These are phyloP conservation scores for Trichophyton rubrum DNA, from an alignment of 2,329 filamentous ascomycete genomes.

Conservation along the genomic window DNA sequence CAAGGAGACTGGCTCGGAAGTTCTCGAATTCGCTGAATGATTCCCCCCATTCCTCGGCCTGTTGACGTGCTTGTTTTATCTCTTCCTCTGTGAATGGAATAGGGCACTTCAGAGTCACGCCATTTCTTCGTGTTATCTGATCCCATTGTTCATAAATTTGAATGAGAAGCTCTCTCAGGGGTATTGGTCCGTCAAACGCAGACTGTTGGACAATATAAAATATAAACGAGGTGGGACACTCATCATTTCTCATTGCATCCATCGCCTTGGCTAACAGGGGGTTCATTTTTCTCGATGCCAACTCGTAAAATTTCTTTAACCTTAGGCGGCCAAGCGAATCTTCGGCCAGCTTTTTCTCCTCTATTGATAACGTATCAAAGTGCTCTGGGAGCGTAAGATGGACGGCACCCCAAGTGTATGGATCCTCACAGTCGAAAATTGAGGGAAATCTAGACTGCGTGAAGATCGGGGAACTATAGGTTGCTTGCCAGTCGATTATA, in stretches of 20 bases:
- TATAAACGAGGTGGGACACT: constrained; percentile 16
- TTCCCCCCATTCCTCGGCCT: constrained; percentile 15
- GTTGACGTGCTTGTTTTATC: constrained; percentile 12
- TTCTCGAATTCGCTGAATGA: constrained; percentile 15
- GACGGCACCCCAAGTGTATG: constrained; percentile 18
- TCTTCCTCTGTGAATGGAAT: constrained; percentile 15
- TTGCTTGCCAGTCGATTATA: not conserved
- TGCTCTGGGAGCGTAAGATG: constrained; percentile 6
- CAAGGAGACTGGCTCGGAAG: constrained; percentile 12
- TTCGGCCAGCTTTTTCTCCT: constrained; percentile 11
- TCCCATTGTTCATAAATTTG: constrained; percentile 19
- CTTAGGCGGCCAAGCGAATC: constrained; percentile 10
- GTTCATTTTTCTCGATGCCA: constrained; percentile 19
- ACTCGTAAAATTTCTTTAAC: constrained; percentile 18
- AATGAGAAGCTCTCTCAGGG: constrained; percentile 16
- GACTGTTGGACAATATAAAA: constrained; percentile 15
- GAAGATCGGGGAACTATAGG: not conserved
- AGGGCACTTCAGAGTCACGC: constrained; percentile 12
- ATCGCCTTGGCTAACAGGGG: constrained; percentile 13
- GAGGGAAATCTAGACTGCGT: constrained; percentile 14
- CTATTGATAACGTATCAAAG: constrained; percentile 15
- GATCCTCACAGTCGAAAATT: constrained; percentile 16
- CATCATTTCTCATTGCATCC: constrained; percentile 15
- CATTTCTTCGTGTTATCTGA: constrained; percentile 10
- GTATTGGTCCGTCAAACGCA: constrained; percentile 13